Conservation (phyloP, 2,329 filamentous ascomycete species). For the Ophiostoma tasmaniense region DNA sequence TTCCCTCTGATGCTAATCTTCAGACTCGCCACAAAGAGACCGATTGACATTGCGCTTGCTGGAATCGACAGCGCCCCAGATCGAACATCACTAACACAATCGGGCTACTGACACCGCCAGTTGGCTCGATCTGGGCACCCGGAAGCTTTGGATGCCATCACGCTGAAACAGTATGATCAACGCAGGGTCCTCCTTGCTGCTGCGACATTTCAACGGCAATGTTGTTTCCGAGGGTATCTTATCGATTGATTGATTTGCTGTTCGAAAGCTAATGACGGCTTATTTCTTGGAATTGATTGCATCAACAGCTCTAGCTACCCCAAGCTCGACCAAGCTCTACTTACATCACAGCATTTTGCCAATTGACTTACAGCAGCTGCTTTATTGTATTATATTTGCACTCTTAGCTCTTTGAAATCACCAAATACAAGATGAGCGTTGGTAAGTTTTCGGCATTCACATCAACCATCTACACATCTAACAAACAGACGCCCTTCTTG, state of each 20-base stretch:
- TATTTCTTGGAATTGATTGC: not conserved
- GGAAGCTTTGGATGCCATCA: constrained; percentile 8
- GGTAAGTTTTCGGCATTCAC: not conserved
- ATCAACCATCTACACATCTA: not conserved
- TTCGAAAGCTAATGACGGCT: not conserved
- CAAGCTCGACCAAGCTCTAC: not conserved
- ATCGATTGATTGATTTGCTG: not conserved
- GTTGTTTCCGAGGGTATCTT: not conserved
- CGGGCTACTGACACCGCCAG: not conserved
- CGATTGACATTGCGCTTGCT: not conserved
- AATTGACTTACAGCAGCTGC: not conserved
- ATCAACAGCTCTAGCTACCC: not conserved
- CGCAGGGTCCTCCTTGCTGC: constrained; percentile 11
- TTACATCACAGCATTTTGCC: not conserved
- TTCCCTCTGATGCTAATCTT: not conserved
- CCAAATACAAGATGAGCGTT: not conserved
- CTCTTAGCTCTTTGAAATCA: not conserved
- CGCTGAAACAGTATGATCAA: constrained; percentile 10
- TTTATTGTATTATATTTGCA: not conserved
- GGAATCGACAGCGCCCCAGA: not conserved
- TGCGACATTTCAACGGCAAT: not conserved
- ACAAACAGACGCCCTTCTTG: constrained; percentile 47
- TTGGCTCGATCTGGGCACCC: not conserved
- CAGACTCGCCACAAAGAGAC: not conserved
- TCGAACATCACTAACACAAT: not conserved